Percentiles rank a stretch among this genome's conserved stretches.
Conservation (phyloP, 495 filamentous ascomycete species). For the Acidomyces sp. region DNA sequence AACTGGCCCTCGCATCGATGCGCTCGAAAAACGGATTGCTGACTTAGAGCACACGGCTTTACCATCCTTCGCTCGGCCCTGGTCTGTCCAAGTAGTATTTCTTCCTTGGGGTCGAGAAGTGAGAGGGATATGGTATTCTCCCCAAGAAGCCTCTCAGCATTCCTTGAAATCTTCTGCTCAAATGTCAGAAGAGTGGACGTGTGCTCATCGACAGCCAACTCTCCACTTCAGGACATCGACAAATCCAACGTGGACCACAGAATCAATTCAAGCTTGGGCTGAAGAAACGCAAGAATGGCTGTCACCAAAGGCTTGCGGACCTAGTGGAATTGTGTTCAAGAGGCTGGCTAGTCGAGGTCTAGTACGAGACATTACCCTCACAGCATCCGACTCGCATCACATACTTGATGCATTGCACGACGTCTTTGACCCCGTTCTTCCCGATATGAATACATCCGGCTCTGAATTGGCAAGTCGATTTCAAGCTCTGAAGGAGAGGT, state of each 20-base stretch:
- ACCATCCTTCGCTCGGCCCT: conserved; percentile 45
- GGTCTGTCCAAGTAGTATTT: conserved; percentile 56
- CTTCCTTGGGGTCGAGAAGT: conserved; percentile 49
- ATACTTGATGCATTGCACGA: conserved; percentile 45
- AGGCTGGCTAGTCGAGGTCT: conserved; percentile 54
- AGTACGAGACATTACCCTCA: conserved; percentile 45
- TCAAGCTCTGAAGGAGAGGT: conserved; percentile 37
- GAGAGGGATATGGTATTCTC: conserved; percentile 46
- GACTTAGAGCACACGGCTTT: conserved; percentile 41
- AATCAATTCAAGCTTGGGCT: conserved; percentile 32
- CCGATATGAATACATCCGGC: background rate
- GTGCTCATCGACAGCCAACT: conserved; percentile 2
- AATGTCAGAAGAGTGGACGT: conserved; percentile 42
- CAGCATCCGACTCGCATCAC: conserved; percentile 44
- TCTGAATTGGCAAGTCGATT: background rate
- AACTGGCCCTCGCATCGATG: conserved; percentile 32
- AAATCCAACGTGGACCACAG: conserved; percentile 28
- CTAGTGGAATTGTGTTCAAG: conserved; percentile 41
- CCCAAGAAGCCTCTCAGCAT: conserved; percentile 35
- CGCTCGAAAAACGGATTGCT: conserved; percentile 41
- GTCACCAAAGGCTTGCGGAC: conserved; percentile 44
- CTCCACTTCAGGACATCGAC: conserved; percentile 8
- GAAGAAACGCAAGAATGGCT: conserved; percentile 37
- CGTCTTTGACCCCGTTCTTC: conserved; percentile 43
- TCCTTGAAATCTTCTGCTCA: conserved; percentile 27